A percentile compares a stretch with the other conserved stretches of the same genome.
These are phyloP conservation scores for Drosera capensis DNA, from an alignment of 148 eudicot species.

Conservation along the genomic window DNA sequence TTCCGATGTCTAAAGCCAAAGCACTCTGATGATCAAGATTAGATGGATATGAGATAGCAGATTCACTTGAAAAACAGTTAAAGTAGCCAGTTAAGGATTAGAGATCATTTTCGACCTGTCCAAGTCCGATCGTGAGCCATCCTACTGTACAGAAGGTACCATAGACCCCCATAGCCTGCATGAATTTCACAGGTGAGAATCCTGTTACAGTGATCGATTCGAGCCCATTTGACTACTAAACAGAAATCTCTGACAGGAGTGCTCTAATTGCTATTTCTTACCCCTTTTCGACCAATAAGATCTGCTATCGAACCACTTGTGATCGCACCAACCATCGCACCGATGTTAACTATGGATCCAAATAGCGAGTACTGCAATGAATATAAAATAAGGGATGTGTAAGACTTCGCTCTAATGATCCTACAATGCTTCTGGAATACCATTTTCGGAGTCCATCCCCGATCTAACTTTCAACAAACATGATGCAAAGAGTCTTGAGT, in stretches of 20 bases:
- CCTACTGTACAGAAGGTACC: slow-evolving; percentile 37
- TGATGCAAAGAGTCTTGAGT: too few species aligned
- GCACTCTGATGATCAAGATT: too few species aligned
- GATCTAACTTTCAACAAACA: too few species aligned
- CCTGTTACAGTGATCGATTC: background rate
- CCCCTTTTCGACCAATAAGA: slow-evolving; percentile 56
- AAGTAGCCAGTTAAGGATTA: too few species aligned
- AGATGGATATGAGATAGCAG: background rate
- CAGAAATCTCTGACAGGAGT: background rate
- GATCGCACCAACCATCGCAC: slow-evolving; percentile 66
- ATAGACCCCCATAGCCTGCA: slow-evolving; percentile 52
- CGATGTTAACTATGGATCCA: slow-evolving; percentile 56
- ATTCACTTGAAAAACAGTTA: too few species aligned
- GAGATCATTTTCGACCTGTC: too few species aligned
- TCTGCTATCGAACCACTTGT: slow-evolving; percentile 56
- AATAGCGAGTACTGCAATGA: slow-evolving; percentile 45
- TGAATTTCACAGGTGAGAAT: too few species aligned
- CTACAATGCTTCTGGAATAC: too few species aligned
- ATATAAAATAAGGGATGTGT: background rate
- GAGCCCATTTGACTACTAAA: background rate
- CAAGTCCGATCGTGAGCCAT: slow-evolving; percentile 56
- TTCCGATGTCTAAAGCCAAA: slow-evolving; percentile 37
- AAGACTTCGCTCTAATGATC: too few species aligned
- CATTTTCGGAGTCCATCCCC: too few species aligned
- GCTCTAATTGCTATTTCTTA: slow-evolving; percentile 5